Conservation (phyloP, 768 basidiomycete species). For the Crassisporium funariophilum region DNA sequence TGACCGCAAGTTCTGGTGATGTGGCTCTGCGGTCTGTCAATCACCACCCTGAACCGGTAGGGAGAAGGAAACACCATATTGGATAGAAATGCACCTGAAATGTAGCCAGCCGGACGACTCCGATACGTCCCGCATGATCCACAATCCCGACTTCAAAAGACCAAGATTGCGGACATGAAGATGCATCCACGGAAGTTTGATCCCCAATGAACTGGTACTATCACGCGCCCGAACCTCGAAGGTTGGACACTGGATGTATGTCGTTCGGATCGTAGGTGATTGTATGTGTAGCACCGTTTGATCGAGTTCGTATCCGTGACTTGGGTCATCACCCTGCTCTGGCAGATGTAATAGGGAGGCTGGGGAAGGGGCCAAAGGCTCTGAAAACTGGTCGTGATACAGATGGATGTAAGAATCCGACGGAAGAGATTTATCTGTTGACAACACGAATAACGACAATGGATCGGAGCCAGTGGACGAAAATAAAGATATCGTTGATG, state of each 20-base stretch:
- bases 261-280: constrained; percentile 68
- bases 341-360: constrained; percentile 46
- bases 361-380: constrained; percentile 51
- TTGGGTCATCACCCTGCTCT: constrained; percentile 26
- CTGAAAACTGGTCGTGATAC: constrained; percentile 57
- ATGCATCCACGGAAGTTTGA: constrained; percentile 76
- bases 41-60: neutral
- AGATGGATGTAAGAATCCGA: constrained; percentile 68
- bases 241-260: constrained; percentile 67
- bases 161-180: constrained; percentile 78
- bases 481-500: constrained; percentile 68
- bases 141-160: constrained; percentile 75
- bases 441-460: constrained; percentile 53
- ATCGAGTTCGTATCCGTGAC: constrained; percentile 42
- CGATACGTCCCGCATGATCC: constrained; percentile 60
- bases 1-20: too few species aligned
- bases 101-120: constrained; percentile 69
- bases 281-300: constrained; percentile 82
- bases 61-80: too few species aligned
- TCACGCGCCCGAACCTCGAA: constrained; percentile 10
- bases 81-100: constrained; percentile 77
- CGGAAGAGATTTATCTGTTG: constrained; percentile 51
- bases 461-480: constrained; percentile 72
- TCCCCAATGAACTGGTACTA: constrained; percentile 42
- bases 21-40: neutral